Evolutionary conservation across 2,329 filamentous ascomycete genomes (phyloP).

Genomic region (Fusarium brevicatenulatum): DNA sequence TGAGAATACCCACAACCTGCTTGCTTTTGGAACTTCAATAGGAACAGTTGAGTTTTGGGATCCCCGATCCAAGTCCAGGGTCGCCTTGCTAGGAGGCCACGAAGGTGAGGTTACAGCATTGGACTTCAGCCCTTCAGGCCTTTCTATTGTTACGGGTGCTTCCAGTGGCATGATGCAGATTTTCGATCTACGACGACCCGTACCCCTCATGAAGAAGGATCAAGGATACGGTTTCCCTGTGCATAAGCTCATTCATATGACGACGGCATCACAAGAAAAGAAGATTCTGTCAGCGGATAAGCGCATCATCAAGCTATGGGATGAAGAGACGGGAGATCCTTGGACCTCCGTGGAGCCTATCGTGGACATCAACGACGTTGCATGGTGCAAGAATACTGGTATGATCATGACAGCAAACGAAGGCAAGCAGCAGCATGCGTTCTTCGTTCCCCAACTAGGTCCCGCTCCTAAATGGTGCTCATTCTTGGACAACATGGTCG

Average conservation of each 20-base stretch:
- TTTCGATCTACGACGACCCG: conserved; percentile 90
- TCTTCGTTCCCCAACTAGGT: conserved; percentile 93
- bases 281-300: conserved; percentile 95
- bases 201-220: conserved; percentile 88
- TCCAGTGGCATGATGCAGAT: conserved; percentile 88
- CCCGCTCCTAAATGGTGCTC: conserved; percentile 95
- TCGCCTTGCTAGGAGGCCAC: conserved; percentile 77
- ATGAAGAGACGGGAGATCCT: conserved; percentile 80
- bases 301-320: conserved; percentile 97
- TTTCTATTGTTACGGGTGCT: conserved; percentile 88
- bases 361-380: conserved; percentile 94
- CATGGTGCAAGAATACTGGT: conserved; percentile 89
- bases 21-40: conserved; percentile 92
- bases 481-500: conserved; percentile 96
- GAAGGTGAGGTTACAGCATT: conserved; percentile 85
- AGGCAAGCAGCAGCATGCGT: conserved; percentile 92
- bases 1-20: conserved; percentile 86
- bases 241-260: conserved; percentile 80
- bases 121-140: conserved; percentile 83
- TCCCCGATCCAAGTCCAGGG: conserved; percentile 81
- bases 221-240: conserved; percentile 96
- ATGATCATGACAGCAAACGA: conserved; percentile 98
- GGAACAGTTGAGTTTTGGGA: conserved; percentile 99
- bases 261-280: conserved; percentile 78
- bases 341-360: conserved; percentile 97